Conservation (phyloP, 2,329 filamentous ascomycete genomes). For the Sphaceloma murrayae region DNA sequence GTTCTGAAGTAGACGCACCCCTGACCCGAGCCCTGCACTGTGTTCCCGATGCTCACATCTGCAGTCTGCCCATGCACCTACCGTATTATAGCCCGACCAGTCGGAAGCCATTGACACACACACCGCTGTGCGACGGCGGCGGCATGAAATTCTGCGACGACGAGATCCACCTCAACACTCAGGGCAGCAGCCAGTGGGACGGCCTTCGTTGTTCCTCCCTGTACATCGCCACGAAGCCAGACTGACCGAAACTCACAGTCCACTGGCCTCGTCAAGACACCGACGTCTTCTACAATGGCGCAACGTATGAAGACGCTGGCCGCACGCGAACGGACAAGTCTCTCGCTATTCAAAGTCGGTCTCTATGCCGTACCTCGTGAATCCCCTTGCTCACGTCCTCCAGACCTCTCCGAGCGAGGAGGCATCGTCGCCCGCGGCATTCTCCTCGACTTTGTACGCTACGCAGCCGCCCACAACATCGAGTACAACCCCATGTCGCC, state of each 20-base stretch:
- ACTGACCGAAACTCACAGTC: slow-evolving; percentile 41
- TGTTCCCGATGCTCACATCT: too few relatives aligned
- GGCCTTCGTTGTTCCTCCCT: slow-evolving; percentile 40
- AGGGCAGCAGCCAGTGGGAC: slow-evolving; percentile 40
- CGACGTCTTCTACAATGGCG: slow-evolving; percentile 29
- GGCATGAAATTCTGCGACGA: slow-evolving; percentile 39
- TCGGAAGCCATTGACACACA: slow-evolving; percentile 22
- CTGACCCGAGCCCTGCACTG: too few relatives aligned
- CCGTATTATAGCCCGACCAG: slow-evolving; percentile 39
- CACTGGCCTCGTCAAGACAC: slow-evolving; percentile 41
- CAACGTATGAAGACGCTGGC: slow-evolving; percentile 20
- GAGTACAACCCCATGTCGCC: slow-evolving; percentile 34
- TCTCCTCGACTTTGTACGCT: slow-evolving; percentile 45
- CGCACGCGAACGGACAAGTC: slow-evolving; percentile 15
- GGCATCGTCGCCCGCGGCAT: slow-evolving; percentile 47
- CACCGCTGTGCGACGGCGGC: slow-evolving; percentile 18
- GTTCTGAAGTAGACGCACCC: slow-evolving; percentile 1
- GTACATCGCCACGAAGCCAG: slow-evolving; percentile 46
- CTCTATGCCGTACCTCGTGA: neutral
- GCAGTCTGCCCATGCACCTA: slow-evolving; percentile 30
- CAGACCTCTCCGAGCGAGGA: slow-evolving; percentile 41
- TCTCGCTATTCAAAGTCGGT: slow-evolving; percentile 26
- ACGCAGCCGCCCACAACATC: slow-evolving; percentile 29
- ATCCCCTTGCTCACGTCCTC: neutral
- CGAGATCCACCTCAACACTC: slow-evolving; percentile 28